Percentiles rank a stretch among this genome's conserved stretches.
Evolutionary conservation across 306 rosid species (phyloP).

Genomic region (Citrullus amarus): DNA sequence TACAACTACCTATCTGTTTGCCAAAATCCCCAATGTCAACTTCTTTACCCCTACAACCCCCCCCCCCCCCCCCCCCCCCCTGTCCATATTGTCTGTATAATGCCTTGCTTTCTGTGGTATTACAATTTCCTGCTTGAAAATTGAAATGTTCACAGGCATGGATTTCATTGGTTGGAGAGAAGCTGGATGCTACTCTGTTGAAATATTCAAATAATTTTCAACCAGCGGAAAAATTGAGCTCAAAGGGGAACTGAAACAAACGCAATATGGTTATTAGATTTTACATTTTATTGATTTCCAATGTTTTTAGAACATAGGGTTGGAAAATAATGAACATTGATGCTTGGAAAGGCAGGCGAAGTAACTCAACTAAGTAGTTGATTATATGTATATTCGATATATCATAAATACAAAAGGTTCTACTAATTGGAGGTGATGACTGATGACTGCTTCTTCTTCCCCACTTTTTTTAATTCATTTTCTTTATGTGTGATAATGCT

Average conservation of each 20-base stretch:
- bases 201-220: conserved; percentile 25
- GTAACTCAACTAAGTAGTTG: neutral
- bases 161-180: conserved; percentile 47
- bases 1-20: neutral
- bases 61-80: neutral
- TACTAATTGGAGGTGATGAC: neutral
- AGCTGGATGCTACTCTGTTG: conserved; percentile 58
- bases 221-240: conserved; percentile 24
- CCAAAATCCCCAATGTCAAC: neutral
- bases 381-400: neutral
- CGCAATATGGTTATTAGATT: neutral
- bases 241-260: conserved; percentile 14
- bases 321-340: neutral
- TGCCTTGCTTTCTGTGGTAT: neutral
- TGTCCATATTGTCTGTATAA: neutral
- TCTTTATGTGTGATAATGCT: neutral
- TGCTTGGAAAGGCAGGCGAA: neutral
- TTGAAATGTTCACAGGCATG: conserved; percentile 26
- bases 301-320: neutral
- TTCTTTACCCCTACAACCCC: neutral
- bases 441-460: too few species aligned
- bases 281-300: neutral
- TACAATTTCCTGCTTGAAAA: neutral
- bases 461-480: neutral
- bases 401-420: neutral